Percentiles rank a stretch among this genome's conserved stretches.
These are phyloP conservation scores for Pleurostoma richardsiae DNA, from an alignment of 2,329 filamentous ascomycete species.

Conservation along the genomic window DNA sequence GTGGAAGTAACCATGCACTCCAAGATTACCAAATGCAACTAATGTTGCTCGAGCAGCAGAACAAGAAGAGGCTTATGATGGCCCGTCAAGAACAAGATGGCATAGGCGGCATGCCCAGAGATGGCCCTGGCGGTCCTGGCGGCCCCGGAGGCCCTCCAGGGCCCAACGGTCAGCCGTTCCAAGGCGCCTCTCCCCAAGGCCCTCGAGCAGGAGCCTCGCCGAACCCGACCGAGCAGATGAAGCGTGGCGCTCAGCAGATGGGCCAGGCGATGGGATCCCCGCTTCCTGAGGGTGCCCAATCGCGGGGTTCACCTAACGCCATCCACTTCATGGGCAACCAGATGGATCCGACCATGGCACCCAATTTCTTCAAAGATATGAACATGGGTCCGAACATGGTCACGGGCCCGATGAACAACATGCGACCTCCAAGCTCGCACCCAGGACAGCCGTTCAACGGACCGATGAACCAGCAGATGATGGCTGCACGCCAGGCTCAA, in stretches of 20 bases:
- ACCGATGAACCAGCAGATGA: constrained; percentile 59
- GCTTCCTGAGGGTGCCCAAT: constrained; percentile 63
- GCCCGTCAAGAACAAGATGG: constrained; percentile 74
- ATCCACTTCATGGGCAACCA: constrained; percentile 57
- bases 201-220: constrained; percentile 68
- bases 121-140: constrained; percentile 35
- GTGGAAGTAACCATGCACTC: constrained; percentile 70
- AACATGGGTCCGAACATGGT: constrained; percentile 51
- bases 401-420: constrained; percentile 55
- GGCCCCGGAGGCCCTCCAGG: constrained; percentile 32
- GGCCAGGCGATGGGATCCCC: constrained; percentile 65
- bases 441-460: constrained; percentile 51
- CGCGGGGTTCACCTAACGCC: constrained; percentile 59
- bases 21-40: constrained; percentile 89
- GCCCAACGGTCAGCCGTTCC: constrained; percentile 59
- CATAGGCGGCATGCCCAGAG: constrained; percentile 41
- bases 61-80: constrained; percentile 81
- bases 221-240: constrained; percentile 74
- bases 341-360: constrained; percentile 56
- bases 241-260: constrained; percentile 71
- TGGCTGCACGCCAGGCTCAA: constrained; percentile 38
- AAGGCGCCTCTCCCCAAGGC: constrained; percentile 65
- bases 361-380: constrained; percentile 55
- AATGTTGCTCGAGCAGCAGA: constrained; percentile 82
- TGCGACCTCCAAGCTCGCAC: constrained; percentile 66